phyloP scores from a whole-genome alignment of 768 basidiomycete genomes.

The Solioccasus polychromus region DNA sequence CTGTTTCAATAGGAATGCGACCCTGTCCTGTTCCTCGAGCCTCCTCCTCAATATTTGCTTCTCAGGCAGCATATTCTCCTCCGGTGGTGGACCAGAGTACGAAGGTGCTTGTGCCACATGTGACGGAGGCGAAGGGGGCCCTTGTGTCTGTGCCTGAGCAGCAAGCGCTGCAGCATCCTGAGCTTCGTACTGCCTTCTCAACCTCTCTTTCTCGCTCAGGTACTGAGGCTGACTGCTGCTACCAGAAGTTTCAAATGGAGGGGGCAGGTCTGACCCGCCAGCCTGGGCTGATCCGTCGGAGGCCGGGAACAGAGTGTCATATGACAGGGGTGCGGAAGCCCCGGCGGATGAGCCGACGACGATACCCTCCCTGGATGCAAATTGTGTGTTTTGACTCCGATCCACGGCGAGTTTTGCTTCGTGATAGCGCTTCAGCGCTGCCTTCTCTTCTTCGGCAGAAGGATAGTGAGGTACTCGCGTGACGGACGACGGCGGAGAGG shows the following conservation, averaged over 20 bases:
- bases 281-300: slow-evolving; percentile 24
- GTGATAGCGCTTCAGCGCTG: slow-evolving; percentile 61
- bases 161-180: slow-evolving; percentile 56
- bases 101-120: slow-evolving; percentile 22
- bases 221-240: slow-evolving; percentile 37
- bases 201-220: slow-evolving; percentile 63
- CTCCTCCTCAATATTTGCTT: slow-evolving; percentile 57
- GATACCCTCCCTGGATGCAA: slow-evolving; percentile 20
- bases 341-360: slow-evolving; percentile 14
- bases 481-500: slow-evolving; percentile 26
- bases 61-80: slow-evolving; percentile 38
- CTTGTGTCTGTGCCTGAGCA: slow-evolving; percentile 15
- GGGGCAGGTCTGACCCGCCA: slow-evolving; percentile 41
- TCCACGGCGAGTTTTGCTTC: slow-evolving; percentile 72
- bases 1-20: slow-evolving; percentile 27
- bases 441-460: slow-evolving; percentile 75
- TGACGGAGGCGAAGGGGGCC: slow-evolving; percentile 15
- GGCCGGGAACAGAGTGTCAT: slow-evolving; percentile 60
- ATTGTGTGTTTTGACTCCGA: slow-evolving; percentile 45
- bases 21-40: slow-evolving; percentile 55
- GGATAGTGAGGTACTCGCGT: slow-evolving; percentile 45
- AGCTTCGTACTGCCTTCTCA: slow-evolving; percentile 62
- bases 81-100: slow-evolving; percentile 19
- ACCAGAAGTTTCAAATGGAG: slow-evolving; percentile 48
- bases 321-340: slow-evolving; percentile 49